phyloP scores from a whole-genome alignment of 2,329 filamentous ascomycete genomes.

The Parafenestella ontariensis region DNA sequence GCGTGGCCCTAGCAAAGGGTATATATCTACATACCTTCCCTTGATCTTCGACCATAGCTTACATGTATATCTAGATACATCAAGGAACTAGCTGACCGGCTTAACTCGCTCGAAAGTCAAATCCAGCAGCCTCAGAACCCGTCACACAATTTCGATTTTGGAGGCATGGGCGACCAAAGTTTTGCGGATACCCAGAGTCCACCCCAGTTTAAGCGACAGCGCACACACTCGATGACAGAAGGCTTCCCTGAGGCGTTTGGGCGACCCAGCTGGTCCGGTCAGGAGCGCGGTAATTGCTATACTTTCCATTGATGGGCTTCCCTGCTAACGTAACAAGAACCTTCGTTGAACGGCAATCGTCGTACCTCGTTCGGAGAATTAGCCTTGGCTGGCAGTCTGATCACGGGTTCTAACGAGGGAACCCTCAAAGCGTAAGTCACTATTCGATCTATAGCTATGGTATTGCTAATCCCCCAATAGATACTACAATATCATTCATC shows the following conservation, averaged over 20 bases:
- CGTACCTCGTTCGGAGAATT: slow-evolving; percentile 47
- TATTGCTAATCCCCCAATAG: slow-evolving; percentile 28
- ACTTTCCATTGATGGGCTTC: slow-evolving; percentile 25
- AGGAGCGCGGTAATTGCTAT: slow-evolving; percentile 43
- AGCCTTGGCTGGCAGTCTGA: slow-evolving; percentile 41
- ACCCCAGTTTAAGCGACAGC: slow-evolving; percentile 44
- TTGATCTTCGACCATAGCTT: slow-evolving; percentile 5
- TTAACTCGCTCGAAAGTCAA: slow-evolving; percentile 48
- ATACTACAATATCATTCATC: slow-evolving; percentile 47
- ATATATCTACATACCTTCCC: background rate
- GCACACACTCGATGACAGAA: slow-evolving; percentile 50
- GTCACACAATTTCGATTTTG: slow-evolving; percentile 41
- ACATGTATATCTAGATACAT: slow-evolving; percentile 44
- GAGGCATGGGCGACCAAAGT: slow-evolving; percentile 35
- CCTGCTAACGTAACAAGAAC: slow-evolving; percentile 39
- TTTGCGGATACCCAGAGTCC: slow-evolving; percentile 40
- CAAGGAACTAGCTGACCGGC: slow-evolving; percentile 49
- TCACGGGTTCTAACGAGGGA: slow-evolving; percentile 45
- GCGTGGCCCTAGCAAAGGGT: slow-evolving; percentile 53
- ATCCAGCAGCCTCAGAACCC: slow-evolving; percentile 40
- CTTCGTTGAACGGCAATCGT: slow-evolving; percentile 40
- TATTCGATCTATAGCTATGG: too few relatives aligned
- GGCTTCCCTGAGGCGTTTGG: slow-evolving; percentile 42
- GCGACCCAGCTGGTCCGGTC: slow-evolving; percentile 43
- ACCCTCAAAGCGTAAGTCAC: slow-evolving; percentile 43